phyloP scores from a whole-genome alignment of 2,329 filamentous ascomycete genomes.

The Aspergillus quadricinctus region DNA sequence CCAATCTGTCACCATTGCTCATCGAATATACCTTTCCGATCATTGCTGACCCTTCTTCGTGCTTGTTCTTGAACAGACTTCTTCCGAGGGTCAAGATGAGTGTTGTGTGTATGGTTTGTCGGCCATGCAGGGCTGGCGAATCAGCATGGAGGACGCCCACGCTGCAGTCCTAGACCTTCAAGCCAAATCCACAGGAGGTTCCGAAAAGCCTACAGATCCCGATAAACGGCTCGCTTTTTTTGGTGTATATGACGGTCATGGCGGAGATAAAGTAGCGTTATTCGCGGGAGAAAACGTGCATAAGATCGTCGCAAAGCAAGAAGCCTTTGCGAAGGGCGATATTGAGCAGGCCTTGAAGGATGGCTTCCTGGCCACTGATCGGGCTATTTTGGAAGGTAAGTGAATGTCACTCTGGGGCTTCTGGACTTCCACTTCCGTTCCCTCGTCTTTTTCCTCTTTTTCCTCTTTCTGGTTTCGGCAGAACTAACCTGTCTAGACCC shows the following conservation, averaged over 20 bases:
- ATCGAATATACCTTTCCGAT: neutral
- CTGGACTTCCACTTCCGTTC: neutral
- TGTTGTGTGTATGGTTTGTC: slow-evolving; percentile 90
- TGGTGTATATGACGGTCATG: slow-evolving; percentile 96
- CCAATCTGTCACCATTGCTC: slow-evolving; percentile 5
- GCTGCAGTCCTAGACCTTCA: slow-evolving; percentile 84
- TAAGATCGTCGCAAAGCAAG: slow-evolving; percentile 91
- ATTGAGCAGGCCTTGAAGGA: slow-evolving; percentile 96
- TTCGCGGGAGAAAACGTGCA: slow-evolving; percentile 92
- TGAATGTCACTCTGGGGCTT: slow-evolving; percentile 8
- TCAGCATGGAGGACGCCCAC: slow-evolving; percentile 99
- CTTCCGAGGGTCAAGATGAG: slow-evolving; percentile 86
- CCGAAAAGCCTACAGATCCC: slow-evolving; percentile 58
- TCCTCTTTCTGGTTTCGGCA: neutral
- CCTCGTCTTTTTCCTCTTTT: neutral
- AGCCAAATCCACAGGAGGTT: slow-evolving; percentile 48
- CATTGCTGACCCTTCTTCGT: slow-evolving; percentile 9
- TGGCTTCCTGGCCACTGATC: slow-evolving; percentile 91
- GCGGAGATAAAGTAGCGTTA: slow-evolving; percentile 90
- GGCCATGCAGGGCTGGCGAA: slow-evolving; percentile 99
- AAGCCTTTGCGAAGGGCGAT: slow-evolving; percentile 84
- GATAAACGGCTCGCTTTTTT: slow-evolving; percentile 85
- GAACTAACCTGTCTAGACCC: slow-evolving; percentile 61
- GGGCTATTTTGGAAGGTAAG: slow-evolving; percentile 91
- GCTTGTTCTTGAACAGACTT: slow-evolving; percentile 56